phyloP scores from a whole-genome alignment of 2,329 filamentous ascomycete genomes.

The Dryadomyces quercivorus region DNA sequence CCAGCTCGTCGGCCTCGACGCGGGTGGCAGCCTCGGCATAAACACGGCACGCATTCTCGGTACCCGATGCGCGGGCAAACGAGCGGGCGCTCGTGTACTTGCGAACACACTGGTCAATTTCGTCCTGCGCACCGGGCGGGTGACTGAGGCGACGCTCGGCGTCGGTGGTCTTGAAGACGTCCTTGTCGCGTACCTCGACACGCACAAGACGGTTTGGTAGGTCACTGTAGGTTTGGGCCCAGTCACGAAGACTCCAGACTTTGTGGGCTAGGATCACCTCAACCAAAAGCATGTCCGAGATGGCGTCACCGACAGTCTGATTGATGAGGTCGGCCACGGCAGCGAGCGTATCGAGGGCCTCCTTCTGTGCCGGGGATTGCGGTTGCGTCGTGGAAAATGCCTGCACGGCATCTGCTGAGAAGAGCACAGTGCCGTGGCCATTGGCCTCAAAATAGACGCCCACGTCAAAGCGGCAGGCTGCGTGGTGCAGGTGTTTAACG shows the following conservation, averaged over 20 bases:
- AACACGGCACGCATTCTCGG: constrained; percentile 89
- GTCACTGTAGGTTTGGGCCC: constrained; percentile 86
- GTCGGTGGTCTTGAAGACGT: constrained; percentile 81
- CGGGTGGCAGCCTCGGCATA: constrained; percentile 90
- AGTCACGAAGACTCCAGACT: constrained; percentile 78
- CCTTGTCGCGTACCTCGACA: constrained; percentile 79
- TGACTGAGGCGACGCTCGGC: constrained; percentile 79
- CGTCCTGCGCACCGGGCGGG: constrained; percentile 65
- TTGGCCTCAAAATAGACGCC: constrained; percentile 99
- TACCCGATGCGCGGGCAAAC: constrained; percentile 87
- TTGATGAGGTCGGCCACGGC: constrained; percentile 89
- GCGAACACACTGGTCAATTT: constrained; percentile 77
- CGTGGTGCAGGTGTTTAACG: constrained; percentile 95
- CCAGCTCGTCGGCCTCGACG: constrained; percentile 82
- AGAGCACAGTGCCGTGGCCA: constrained; percentile 91
- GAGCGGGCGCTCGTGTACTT: constrained; percentile 84
- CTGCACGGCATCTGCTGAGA: constrained; percentile 72
- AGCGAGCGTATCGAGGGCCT: constrained; percentile 71
- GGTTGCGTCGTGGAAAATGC: constrained; percentile 70
- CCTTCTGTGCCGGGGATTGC: constrained; percentile 82
- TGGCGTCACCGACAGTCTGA: constrained; percentile 91
- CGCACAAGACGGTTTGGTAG: constrained; percentile 91
- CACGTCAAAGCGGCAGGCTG: constrained; percentile 87
- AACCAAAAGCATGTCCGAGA: constrained; percentile 91
- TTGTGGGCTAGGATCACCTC: constrained; percentile 96